Conservation (phyloP, 257 asterid species). For the Primulina eburnea region DNA sequence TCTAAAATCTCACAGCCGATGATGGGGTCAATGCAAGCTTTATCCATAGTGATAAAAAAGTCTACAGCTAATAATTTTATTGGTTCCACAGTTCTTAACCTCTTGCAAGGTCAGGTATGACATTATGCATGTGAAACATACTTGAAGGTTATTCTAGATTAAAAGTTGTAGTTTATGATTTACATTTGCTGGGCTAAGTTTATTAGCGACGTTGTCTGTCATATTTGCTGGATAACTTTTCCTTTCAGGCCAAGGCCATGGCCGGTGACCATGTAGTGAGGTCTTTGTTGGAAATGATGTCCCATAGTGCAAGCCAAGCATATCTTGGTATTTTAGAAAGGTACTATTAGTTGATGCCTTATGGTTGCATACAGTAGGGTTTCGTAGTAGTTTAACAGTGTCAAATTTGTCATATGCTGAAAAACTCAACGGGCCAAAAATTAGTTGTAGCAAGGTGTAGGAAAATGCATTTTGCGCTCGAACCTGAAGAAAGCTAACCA, state of each 20-base stretch:
- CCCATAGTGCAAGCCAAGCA: conserved; percentile 84
- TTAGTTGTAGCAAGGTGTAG: too few relatives aligned
- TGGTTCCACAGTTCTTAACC: conserved; percentile 92
- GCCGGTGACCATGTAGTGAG: conserved; percentile 95
- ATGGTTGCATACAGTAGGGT: neutral
- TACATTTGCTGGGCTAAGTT: conserved; percentile 9
- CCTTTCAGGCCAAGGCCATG: conserved; percentile 89
- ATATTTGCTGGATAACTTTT: conserved; percentile 21
- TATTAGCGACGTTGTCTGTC: conserved; percentile 23
- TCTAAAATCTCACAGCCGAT: conserved; percentile 62
- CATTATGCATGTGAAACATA: conserved; percentile 1
- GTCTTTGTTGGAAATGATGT: conserved; percentile 90
- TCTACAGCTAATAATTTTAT: conserved; percentile 66
- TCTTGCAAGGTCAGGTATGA: conserved; percentile 85
- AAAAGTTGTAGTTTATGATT: conserved; percentile 12
- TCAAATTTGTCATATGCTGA: too few relatives aligned
- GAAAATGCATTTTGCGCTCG: too few relatives aligned
- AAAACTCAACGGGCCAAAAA: too few relatives aligned
- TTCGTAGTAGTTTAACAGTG: neutral
- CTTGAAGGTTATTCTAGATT: conserved; percentile 10
- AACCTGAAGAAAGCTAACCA: too few relatives aligned
- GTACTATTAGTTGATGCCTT: conserved; percentile 37
- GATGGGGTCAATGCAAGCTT: conserved; percentile 96
- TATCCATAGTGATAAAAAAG: conserved; percentile 75
- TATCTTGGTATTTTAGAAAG: conserved; percentile 92